Conservation (phyloP, 768 basidiomycete genomes). For the Astraeus odoratus region DNA sequence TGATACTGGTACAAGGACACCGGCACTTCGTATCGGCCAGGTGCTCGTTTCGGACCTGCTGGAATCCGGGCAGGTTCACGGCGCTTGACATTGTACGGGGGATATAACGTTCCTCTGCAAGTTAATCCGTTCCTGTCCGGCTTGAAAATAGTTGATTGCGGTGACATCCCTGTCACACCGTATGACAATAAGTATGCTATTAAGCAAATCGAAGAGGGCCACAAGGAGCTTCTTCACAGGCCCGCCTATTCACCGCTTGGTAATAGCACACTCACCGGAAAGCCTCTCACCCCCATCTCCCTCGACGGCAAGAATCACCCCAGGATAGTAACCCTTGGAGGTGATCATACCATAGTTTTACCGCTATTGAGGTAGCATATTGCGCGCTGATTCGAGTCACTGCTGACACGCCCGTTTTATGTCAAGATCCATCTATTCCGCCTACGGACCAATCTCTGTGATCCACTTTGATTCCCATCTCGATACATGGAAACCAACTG, state of each 20-base stretch:
- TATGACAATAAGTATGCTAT: slow-evolving; percentile 73
- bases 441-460: slow-evolving; percentile 74
- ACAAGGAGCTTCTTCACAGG: slow-evolving; percentile 63
- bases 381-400: not conserved
- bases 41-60: slow-evolving; percentile 80
- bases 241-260: slow-evolving; percentile 54
- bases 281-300: slow-evolving; percentile 51
- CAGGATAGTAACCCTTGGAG: slow-evolving; percentile 75
- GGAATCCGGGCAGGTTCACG: slow-evolving; percentile 78
- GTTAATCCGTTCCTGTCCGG: slow-evolving; percentile 68
- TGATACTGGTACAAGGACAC: slow-evolving; percentile 42
- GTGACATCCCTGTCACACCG: slow-evolving; percentile 72
- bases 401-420: not conserved
- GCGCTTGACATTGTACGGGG: slow-evolving; percentile 66
- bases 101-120: slow-evolving; percentile 69
- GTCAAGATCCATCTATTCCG: slow-evolving; percentile 63
- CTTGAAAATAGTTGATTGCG: slow-evolving; percentile 67
- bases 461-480: slow-evolving; percentile 88
- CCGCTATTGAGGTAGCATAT: slow-evolving; percentile 40
- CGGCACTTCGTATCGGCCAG: slow-evolving; percentile 71
- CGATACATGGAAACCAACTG: slow-evolving; percentile 71
- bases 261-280: slow-evolving; percentile 54
- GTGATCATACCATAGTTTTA: slow-evolving; percentile 80
- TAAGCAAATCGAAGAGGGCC: slow-evolving; percentile 66
- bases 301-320: slow-evolving; percentile 72